Percentiles rank a stretch among this genome's conserved stretches.
These are phyloP conservation scores for Arxiozyma slooffiae DNA, from an alignment of 1,139 yeast genomes.

Conservation along the genomic window DNA sequence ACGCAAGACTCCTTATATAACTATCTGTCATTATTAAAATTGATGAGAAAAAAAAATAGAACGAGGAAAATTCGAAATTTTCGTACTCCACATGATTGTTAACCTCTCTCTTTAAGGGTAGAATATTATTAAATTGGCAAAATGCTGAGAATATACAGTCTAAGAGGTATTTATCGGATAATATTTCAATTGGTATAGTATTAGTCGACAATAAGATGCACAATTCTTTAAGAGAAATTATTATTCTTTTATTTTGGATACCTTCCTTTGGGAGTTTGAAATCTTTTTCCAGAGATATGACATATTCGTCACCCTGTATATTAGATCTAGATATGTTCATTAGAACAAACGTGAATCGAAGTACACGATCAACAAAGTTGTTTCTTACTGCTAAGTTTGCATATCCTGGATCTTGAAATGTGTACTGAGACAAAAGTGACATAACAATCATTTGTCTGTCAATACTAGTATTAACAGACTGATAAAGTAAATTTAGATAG, in stretches of 20 bases:
- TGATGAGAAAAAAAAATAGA: constrained; percentile 60
- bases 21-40: constrained; percentile 49
- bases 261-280: constrained; percentile 40
- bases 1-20: constrained; percentile 32
- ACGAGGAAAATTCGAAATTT: constrained; percentile 75
- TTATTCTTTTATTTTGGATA: constrained; percentile 70
- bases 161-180: constrained; percentile 34
- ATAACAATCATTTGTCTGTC: constrained; percentile 78
- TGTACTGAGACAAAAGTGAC: constrained; percentile 72
- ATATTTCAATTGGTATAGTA: constrained; percentile 40
- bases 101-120: constrained; percentile 68
- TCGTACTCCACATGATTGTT: constrained; percentile 84
- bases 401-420: constrained; percentile 75
- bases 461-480: constrained; percentile 54
- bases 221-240: constrained; percentile 76
- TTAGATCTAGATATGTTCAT: constrained; percentile 59
- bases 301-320: constrained; percentile 50
- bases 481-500: constrained; percentile 67
- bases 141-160: constrained; percentile 49
- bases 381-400: constrained; percentile 61
- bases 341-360: constrained; percentile 37
- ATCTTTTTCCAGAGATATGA: constrained; percentile 41
- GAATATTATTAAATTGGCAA: constrained; percentile 68
- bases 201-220: constrained; percentile 70
- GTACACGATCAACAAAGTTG: constrained; percentile 35